These are phyloP conservation scores for Cryptosporidium baileyi DNA, from an alignment of 169 alveolate species.

Conservation along the genomic window DNA sequence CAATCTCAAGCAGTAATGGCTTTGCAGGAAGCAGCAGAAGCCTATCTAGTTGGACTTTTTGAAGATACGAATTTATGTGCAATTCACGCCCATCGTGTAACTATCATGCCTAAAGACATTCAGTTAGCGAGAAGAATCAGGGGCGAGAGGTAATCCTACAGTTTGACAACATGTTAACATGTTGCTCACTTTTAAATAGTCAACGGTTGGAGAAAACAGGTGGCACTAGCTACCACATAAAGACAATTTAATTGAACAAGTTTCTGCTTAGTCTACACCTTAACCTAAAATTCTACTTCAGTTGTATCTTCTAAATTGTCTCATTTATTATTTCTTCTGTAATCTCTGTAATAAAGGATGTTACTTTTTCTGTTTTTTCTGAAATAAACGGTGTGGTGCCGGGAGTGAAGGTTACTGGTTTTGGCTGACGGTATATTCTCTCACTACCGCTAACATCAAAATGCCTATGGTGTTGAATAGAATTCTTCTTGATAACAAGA, in stretches of 20 bases:
- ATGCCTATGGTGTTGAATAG: slow-evolving; percentile 85
- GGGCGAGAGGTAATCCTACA: slow-evolving; percentile 96
- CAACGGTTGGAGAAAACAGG: slow-evolving; percentile 33
- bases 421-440: slow-evolving; percentile 80
- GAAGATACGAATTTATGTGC: slow-evolving; percentile 99
- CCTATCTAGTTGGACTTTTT: slow-evolving; percentile 96
- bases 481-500: slow-evolving; percentile 87
- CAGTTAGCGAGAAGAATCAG: slow-evolving; percentile 98
- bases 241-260: neutral
- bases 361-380: slow-evolving; percentile 77
- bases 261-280: neutral
- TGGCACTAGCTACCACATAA: slow-evolving; percentile 69
- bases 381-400: slow-evolving; percentile 81
- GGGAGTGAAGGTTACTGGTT: slow-evolving; percentile 74
- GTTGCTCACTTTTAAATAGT: neutral
- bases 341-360: slow-evolving; percentile 56
- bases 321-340: slow-evolving; percentile 1
- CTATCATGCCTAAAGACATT: slow-evolving; percentile 99
- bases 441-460: slow-evolving; percentile 76
- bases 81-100: slow-evolving; percentile 99
- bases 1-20: slow-evolving; percentile 94
- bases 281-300: neutral
- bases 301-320: neutral
- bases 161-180: neutral
- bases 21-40: slow-evolving; percentile 98